phyloP scores from a whole-genome alignment of 225 moss, liverwort and hornwort genomes.

The Climacium dendroides region DNA sequence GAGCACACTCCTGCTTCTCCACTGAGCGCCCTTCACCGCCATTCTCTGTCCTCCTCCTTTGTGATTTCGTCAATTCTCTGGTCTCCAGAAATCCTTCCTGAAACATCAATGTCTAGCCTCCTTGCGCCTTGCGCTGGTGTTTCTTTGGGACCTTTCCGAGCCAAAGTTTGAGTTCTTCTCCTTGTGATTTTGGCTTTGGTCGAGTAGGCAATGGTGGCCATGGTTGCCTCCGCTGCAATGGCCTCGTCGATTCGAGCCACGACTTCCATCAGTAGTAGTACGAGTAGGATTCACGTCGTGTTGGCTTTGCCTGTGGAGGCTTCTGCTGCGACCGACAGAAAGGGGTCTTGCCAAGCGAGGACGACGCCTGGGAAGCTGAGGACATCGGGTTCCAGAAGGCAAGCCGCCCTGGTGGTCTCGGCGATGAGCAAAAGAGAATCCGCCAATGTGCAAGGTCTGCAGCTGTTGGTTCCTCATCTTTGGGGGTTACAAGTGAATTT shows the following conservation, averaged over 20 bases:
- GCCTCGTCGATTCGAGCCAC: background rate
- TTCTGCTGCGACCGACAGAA: background rate
- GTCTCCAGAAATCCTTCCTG: background rate
- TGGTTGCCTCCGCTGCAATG: conserved; percentile 1
- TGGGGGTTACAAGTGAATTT: background rate
- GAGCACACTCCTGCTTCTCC: background rate
- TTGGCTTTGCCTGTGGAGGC: background rate
- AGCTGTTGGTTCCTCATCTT: background rate
- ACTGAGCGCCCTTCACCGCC: background rate
- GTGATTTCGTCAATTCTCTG: background rate
- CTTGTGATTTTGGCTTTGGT: background rate
- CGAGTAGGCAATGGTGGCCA: background rate
- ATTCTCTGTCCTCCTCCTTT: background rate
- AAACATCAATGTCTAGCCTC: background rate
- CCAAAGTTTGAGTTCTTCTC: background rate
- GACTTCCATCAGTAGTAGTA: background rate
- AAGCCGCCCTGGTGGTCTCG: background rate
- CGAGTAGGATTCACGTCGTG: background rate
- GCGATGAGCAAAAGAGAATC: conserved; percentile 12
- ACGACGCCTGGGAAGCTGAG: background rate
- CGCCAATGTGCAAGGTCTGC: conserved; percentile 1
- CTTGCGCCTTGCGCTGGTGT: background rate
- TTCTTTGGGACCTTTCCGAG: background rate
- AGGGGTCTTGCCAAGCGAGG: background rate
- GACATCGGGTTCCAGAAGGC: background rate